These are phyloP conservation scores for Eruca vesicaria DNA, from an alignment of 441 rosid genomes.

Conservation along the genomic window DNA sequence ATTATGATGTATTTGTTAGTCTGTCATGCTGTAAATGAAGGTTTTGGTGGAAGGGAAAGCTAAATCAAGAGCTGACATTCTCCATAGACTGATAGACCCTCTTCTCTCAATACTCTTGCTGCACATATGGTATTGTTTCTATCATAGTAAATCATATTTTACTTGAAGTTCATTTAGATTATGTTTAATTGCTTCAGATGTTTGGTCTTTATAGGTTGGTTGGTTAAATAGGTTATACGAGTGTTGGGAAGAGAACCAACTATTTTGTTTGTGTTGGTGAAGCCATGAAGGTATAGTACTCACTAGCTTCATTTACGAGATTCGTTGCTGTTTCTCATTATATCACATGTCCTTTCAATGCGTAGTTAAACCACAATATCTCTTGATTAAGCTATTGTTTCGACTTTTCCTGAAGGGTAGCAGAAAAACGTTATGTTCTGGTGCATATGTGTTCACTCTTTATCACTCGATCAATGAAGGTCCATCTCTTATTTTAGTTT, in stretches of 20 bases:
- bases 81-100: conserved; percentile 62
- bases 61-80: conserved; percentile 86
- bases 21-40: conserved; percentile 40
- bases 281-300: conserved; percentile 58
- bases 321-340: neutral
- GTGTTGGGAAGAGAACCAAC: conserved; percentile 95
- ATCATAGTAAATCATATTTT: neutral
- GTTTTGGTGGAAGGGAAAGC: conserved; percentile 90
- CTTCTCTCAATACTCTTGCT: conserved; percentile 76
- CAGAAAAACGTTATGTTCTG: conserved; percentile 88
- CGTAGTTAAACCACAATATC: neutral
- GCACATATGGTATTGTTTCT: conserved; percentile 57
- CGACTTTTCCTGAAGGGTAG: conserved; percentile 61
- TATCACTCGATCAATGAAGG: conserved; percentile 62
- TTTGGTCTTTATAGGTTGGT: conserved; percentile 43
- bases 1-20: neutral
- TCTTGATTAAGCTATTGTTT: conserved; percentile 35
- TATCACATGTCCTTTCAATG: neutral
- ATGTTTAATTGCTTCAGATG: neutral
- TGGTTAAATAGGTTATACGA: conserved; percentile 74
- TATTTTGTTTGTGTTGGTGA: conserved; percentile 63
- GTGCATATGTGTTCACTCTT: conserved; percentile 69
- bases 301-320: neutral
- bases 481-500: conserved; percentile 10
- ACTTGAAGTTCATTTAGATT: neutral